These are phyloP conservation scores for Calonectria pseudoturangicola DNA, from an alignment of 2,329 filamentous ascomycete species.

Conservation along the genomic window DNA sequence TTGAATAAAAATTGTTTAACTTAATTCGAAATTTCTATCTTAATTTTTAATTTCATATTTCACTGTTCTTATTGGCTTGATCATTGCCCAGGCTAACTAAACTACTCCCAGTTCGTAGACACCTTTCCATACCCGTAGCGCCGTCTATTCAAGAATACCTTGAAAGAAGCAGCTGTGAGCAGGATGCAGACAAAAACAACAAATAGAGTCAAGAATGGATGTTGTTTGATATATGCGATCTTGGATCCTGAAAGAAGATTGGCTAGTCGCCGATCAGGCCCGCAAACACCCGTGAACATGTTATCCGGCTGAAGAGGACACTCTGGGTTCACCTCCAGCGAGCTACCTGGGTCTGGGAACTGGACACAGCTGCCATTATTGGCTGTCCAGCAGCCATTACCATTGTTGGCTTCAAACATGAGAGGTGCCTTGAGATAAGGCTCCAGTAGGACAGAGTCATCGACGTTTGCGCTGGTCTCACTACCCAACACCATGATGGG, in stretches of 20 bases:
- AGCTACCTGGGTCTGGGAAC: conserved; percentile 18
- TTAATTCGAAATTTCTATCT: too few species aligned
- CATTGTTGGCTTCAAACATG: conserved; percentile 30
- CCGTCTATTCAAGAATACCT: background rate
- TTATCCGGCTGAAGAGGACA: conserved; percentile 6
- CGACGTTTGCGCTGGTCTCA: conserved; percentile 1
- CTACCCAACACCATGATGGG: conserved; percentile 77
- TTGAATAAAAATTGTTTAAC: background rate
- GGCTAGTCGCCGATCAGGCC: conserved; percentile 2
- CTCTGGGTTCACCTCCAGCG: conserved; percentile 6
- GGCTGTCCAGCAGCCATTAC: conserved; percentile 32
- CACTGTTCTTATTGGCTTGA: background rate
- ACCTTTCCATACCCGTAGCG: conserved; percentile 12
- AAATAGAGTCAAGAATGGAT: background rate
- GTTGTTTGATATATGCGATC: background rate
- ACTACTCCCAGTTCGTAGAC: background rate
- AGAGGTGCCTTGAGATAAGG: conserved; percentile 10
- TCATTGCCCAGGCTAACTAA: background rate
- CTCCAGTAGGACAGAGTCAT: background rate
- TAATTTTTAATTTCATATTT: background rate
- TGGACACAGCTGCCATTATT: conserved; percentile 21
- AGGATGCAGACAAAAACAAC: background rate
- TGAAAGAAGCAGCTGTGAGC: background rate
- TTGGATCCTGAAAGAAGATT: background rate
- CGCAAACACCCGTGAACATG: conserved; percentile 13